phyloP scores from a whole-genome alignment of 805 yeast genomes.

The Peterozyma toletana region DNA sequence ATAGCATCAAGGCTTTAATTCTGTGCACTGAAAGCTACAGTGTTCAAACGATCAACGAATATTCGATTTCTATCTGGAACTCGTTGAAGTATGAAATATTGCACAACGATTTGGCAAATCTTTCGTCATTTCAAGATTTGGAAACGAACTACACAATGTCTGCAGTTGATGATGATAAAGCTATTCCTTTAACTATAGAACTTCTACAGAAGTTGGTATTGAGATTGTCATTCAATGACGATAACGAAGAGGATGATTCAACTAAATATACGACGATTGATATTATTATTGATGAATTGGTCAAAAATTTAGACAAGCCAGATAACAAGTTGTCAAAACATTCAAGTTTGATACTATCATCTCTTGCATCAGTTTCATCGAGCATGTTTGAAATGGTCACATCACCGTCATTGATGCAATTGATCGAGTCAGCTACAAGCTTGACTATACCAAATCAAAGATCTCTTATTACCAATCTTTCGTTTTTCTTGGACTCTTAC shows the following conservation, averaged over 20 bases:
- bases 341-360: conserved; percentile 52
- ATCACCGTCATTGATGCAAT: conserved; percentile 31
- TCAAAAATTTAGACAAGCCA: conserved; percentile 40
- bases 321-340: conserved; percentile 53
- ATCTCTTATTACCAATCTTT: conserved; percentile 49
- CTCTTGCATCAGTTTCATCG: conserved; percentile 41
- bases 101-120: conserved; percentile 50
- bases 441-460: conserved; percentile 53
- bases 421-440: conserved; percentile 17
- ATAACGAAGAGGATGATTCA: conserved; percentile 12
- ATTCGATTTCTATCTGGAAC: conserved; percentile 79
- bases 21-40: conserved; percentile 50
- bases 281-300: conserved; percentile 39
- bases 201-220: conserved; percentile 37
- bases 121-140: conserved; percentile 18
- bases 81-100: conserved; percentile 84
- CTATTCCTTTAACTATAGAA: conserved; percentile 32
- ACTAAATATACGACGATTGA: conserved; percentile 13
- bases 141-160: conserved; percentile 22
- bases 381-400: conserved; percentile 41
- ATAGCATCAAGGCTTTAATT: conserved; percentile 58
- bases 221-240: conserved; percentile 24
- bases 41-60: conserved; percentile 36
- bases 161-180: conserved; percentile 23
- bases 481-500: conserved; percentile 49